phyloP scores from a whole-genome alignment of 352 stramenopile genomes.

The Phytophthora sojae region DNA sequence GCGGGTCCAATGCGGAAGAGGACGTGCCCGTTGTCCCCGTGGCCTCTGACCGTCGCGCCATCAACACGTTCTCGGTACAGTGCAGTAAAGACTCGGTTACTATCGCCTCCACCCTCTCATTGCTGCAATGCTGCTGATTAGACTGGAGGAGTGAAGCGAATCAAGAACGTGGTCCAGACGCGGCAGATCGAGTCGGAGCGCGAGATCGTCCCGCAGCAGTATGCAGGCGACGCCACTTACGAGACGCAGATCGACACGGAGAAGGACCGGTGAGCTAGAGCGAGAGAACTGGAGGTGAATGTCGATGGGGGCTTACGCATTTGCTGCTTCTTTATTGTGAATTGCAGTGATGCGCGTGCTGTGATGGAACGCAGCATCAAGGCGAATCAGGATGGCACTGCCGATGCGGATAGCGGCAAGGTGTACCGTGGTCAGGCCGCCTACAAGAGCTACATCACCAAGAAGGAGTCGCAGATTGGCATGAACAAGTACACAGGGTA shows the following conservation, averaged over 20 bases:
- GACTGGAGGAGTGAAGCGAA: conserved; percentile 63
- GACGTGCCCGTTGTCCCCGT: neutral
- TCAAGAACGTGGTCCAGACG: conserved; percentile 69
- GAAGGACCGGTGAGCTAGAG: conserved; percentile 58
- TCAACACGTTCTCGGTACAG: neutral
- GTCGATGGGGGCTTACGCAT: neutral
- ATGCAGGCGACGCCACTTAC: conserved; percentile 85
- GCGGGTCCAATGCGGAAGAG: neutral
- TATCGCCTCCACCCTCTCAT: neutral
- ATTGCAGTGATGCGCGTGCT: conserved; percentile 73
- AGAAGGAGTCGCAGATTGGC: conserved; percentile 88
- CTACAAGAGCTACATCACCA: conserved; percentile 91
- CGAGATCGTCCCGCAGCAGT: conserved; percentile 80
- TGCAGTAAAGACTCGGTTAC: too few relatives aligned
- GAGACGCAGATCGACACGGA: conserved; percentile 87
- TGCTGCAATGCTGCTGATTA: conserved; percentile 16
- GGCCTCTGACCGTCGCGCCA: neutral
- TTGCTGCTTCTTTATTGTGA: neutral
- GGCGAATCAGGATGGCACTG: conserved; percentile 72
- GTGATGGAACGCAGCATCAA: conserved; percentile 84
- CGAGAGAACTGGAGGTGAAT: too few relatives aligned
- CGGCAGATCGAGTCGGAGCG: conserved; percentile 72
- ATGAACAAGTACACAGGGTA: conserved; percentile 92
- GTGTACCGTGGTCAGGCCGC: conserved; percentile 84
- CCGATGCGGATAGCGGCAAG: conserved; percentile 72